phyloP scores from a whole-genome alignment of 495 filamentous ascomycete genomes.

The Penicillium flavigenum region DNA sequence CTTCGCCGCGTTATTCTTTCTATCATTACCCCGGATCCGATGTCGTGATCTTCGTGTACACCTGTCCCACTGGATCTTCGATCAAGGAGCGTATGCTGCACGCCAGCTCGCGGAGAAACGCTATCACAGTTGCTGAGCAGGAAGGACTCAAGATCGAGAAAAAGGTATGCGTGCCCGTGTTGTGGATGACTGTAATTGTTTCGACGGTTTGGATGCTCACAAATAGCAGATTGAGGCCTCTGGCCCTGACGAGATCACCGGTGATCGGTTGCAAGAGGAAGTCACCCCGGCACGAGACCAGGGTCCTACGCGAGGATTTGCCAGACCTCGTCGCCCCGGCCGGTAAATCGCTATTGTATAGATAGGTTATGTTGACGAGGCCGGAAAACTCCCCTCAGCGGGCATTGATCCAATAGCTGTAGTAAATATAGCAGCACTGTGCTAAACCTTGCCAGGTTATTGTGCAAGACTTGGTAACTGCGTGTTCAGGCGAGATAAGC shows the following conservation, averaged over 20 bases:
- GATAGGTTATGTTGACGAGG: slow-evolving; percentile 3
- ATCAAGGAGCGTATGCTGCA: slow-evolving; percentile 97
- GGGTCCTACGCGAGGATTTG: slow-evolving; percentile 67
- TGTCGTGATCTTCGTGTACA: slow-evolving; percentile 88
- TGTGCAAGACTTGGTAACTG: neutral
- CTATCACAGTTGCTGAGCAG: slow-evolving; percentile 65
- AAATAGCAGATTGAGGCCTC: slow-evolving; percentile 59
- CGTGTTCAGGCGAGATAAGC: neutral
- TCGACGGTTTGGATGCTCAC: slow-evolving; percentile 11
- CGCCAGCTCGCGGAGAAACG: slow-evolving; percentile 74
- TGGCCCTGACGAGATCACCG: slow-evolving; percentile 75
- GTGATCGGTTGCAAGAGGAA: slow-evolving; percentile 67
- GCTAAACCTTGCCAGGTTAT: neutral
- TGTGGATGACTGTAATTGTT: neutral
- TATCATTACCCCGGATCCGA: slow-evolving; percentile 68
- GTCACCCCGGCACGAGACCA: slow-evolving; percentile 67
- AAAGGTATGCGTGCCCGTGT: slow-evolving; percentile 50
- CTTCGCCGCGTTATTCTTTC: slow-evolving; percentile 86
- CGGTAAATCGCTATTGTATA: slow-evolving; percentile 33
- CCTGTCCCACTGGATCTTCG: slow-evolving; percentile 74
- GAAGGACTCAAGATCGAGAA: slow-evolving; percentile 73
- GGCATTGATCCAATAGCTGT: neutral
- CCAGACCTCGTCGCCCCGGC: slow-evolving; percentile 87
- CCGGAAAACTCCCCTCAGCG: neutral
- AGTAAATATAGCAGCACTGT: neutral